Conservation (phyloP, 305 asterid species). For the Fraxinus nigra region DNA sequence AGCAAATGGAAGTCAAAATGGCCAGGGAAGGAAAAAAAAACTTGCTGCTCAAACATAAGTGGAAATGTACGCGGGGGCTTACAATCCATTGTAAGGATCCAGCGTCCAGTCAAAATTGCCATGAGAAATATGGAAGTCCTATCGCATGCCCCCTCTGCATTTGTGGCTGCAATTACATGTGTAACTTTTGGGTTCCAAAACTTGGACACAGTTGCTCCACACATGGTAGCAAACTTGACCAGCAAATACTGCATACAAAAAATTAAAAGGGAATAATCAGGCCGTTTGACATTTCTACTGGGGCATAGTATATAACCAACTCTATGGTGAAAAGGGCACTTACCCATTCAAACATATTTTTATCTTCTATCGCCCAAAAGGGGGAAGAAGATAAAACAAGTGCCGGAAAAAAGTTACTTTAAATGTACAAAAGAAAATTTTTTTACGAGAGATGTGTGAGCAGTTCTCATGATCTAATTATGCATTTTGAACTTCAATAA, state of each 20-base stretch:
- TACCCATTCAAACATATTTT: neutral
- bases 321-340: neutral
- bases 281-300: neutral
- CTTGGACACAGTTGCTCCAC: conserved; percentile 70
- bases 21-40: neutral
- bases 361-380: neutral
- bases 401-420: neutral
- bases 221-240: conserved; percentile 48
- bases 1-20: neutral
- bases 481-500: neutral
- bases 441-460: neutral
- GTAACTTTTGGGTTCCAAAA: conserved; percentile 69
- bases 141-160: conserved; percentile 73
- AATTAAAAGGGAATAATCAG: conserved; percentile 24
- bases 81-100: conserved; percentile 82
- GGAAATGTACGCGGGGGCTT: conserved; percentile 32
- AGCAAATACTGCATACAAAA: conserved; percentile 45
- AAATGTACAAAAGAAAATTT: neutral
- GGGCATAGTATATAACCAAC: neutral
- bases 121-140: conserved; percentile 81
- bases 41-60: neutral
- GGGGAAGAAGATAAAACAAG: neutral
- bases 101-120: conserved; percentile 78
- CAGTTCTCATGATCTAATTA: neutral
- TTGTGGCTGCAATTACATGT: conserved; percentile 79